Base-by-base conservation (phyloP, 305 asterid genomes). In the Plantago lanceolata region DNA sequence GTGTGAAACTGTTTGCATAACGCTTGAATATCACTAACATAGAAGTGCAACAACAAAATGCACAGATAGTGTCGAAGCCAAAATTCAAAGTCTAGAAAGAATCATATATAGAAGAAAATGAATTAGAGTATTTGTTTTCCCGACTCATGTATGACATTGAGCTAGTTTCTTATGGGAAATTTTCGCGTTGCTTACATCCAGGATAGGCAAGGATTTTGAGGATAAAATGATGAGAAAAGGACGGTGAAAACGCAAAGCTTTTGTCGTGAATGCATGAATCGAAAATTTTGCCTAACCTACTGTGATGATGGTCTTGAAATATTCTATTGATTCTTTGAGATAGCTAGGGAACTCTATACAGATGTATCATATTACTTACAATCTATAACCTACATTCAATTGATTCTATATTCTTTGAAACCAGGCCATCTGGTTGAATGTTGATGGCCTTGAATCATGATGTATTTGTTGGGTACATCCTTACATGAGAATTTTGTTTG, bases 11-110 rank as follows among this genome's bases (percentile, higher is more conserved):
- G 44, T 37, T 37, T 37, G 44, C 44, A 37, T 37, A 37, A 7
- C 44, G 8, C 44, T 37, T 37, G 44, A 37, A 37, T 37, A 37
- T 7, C 44, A 6, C 44, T 37, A 37, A 9, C 13, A 37, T 37
- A 37, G 44, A 6, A 37, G 44, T 55, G 44, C 20, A 55, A 55
- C 20, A 55, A 55, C 31, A 55, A 18, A 55, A 16, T 28, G 60
- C 60, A 55, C 9, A 19, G 21, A 28, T 28, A 28, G 60, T 26
- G 44, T 26, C n/a, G 21, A n/a, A 37, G 24, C 31, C 21, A 28
- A 55, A 33, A 33, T 3, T 33, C 8, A 33, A 37, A 37, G 44
- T 37, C 2, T 0, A 37, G 44, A 8, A 37, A 37, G 12, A 14
- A 37, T 7, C 44, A 6, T 37, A 6, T 37, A 37, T 37, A 37